Percentiles rank a stretch among this genome's conserved stretches.
These are phyloP conservation scores for Xylariaceae sp. DNA, from an alignment of 2,329 filamentous ascomycete genomes.

Conservation along the genomic window DNA sequence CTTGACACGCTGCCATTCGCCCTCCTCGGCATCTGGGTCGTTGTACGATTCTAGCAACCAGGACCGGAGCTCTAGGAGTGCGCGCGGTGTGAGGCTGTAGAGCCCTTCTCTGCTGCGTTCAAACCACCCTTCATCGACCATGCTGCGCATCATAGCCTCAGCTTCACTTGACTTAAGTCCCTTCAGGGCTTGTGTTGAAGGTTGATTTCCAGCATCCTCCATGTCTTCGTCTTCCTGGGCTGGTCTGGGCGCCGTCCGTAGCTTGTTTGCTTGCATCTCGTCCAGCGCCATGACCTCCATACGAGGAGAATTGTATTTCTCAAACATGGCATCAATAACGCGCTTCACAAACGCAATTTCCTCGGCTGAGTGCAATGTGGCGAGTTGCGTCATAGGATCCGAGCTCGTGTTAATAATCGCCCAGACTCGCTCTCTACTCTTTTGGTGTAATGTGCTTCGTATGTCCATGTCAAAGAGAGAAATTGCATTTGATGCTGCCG, in stretches of 20 bases:
- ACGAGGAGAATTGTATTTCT: conserved; percentile 74
- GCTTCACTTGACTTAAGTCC: conserved; percentile 74
- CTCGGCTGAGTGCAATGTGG: conserved; percentile 73
- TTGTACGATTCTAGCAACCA: conserved; percentile 93
- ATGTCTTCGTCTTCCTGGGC: conserved; percentile 23
- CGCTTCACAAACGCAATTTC: conserved; percentile 89
- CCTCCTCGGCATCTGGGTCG: conserved; percentile 56
- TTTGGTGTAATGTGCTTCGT: conserved; percentile 67
- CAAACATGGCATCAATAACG: conserved; percentile 87
- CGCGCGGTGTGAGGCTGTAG: conserved; percentile 72
- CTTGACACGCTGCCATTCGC: conserved; percentile 73
- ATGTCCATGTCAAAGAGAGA: conserved; percentile 86
- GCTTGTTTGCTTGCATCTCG: conserved; percentile 71
- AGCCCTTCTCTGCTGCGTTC: conserved; percentile 67
- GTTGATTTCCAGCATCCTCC: conserved; percentile 28
- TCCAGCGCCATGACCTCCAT: conserved; percentile 81
- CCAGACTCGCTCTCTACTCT: conserved; percentile 62
- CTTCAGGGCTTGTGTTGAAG: conserved; percentile 32
- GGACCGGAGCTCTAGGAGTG: conserved; percentile 75
- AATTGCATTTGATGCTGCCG: conserved; percentile 65
- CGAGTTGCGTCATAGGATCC: conserved; percentile 80
- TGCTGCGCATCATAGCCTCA: conserved; percentile 62
- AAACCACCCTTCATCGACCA: conserved; percentile 82
- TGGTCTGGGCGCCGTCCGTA: conserved; percentile 49
- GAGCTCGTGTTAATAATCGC: conserved; percentile 85